Conservation (phyloP, 106 monocot species). For the Amphibolis antarctica region DNA sequence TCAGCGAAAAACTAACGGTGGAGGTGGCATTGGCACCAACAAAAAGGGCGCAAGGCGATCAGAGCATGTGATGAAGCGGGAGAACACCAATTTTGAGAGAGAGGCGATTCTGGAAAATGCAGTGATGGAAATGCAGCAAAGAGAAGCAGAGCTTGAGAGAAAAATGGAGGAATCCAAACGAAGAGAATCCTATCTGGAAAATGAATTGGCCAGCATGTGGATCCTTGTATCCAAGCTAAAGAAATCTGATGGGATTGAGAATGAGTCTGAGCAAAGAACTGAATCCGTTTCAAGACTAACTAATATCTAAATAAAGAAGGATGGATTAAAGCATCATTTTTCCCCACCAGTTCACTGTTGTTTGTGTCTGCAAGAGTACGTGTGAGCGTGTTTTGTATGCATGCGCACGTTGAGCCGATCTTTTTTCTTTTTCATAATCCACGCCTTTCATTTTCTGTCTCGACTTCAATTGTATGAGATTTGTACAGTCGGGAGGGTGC, state of each 20-base stretch:
- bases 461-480: too few relatives aligned
- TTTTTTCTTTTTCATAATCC: too few relatives aligned
- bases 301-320: not conserved
- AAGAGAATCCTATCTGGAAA: constrained; percentile 68
- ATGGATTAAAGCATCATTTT: not conserved
- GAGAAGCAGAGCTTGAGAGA: constrained; percentile 59
- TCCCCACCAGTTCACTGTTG: too few relatives aligned
- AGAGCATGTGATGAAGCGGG: constrained; percentile 24
- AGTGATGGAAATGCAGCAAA: constrained; percentile 55
- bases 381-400: too few relatives aligned
- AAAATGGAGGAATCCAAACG: constrained; percentile 67
- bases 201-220: constrained; percentile 94
- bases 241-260: constrained; percentile 37
- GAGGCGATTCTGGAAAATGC: constrained; percentile 46
- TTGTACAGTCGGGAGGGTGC: too few relatives aligned
- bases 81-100: constrained; percentile 25
- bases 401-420: too few relatives aligned
- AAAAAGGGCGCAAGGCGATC: constrained; percentile 37
- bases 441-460: too few relatives aligned
- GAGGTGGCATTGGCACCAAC: constrained; percentile 17
- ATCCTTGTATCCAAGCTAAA: constrained; percentile 75
- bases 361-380: too few relatives aligned
- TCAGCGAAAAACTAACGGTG: constrained; percentile 24
- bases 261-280: constrained; percentile 1
- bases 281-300: not conserved